Evolutionary conservation across 768 basidiomycete genomes (phyloP).

Genomic region (Punctularia strigosozonata): DNA sequence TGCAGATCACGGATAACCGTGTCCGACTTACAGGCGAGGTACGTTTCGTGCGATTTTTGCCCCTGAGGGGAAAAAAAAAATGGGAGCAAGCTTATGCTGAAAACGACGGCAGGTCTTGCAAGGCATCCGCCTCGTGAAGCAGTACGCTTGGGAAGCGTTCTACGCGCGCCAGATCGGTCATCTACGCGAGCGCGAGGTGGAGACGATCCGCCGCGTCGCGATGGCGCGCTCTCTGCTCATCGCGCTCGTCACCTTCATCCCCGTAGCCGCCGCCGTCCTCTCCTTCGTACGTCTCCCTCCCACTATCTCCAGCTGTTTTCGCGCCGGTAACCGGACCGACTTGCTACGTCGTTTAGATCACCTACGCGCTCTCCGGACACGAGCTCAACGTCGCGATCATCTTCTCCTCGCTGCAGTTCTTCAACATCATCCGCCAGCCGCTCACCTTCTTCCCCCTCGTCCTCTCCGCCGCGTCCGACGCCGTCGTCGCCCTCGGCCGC

Average conservation of each 20-base stretch:
- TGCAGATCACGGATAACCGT: constrained; percentile 48
- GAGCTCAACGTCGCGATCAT: constrained; percentile 40
- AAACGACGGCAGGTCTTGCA: constrained; percentile 34
- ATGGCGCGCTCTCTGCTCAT: constrained; percentile 22
- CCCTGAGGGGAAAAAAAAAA: too few relatives aligned
- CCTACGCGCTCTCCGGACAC: constrained; percentile 48
- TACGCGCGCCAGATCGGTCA: constrained; percentile 30
- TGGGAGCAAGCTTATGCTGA: too few relatives aligned
- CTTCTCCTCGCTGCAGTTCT: constrained; percentile 45
- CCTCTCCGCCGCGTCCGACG: constrained; percentile 34
- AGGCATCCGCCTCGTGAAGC: constrained; percentile 55
- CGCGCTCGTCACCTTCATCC: constrained; percentile 36
- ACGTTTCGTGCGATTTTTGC: background rate
- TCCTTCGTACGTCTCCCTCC: constrained; percentile 34
- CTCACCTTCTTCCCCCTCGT: constrained; percentile 46
- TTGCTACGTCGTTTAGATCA: constrained; percentile 29
- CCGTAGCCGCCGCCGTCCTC: constrained; percentile 36
- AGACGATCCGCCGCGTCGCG: constrained; percentile 26
- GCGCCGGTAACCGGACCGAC: background rate
- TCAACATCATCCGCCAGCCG: constrained; percentile 51
- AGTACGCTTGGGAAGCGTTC: constrained; percentile 48
- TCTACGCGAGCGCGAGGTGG: constrained; percentile 24
- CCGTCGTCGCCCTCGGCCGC: constrained; percentile 36
- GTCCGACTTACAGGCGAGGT: constrained; percentile 49
- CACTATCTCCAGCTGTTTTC: too few relatives aligned